Percentiles rank a stretch among this genome's conserved stretches.
These are phyloP conservation scores for Ogataea trehaloabstinens DNA, from an alignment of 805 yeast species.

Conservation along the genomic window DNA sequence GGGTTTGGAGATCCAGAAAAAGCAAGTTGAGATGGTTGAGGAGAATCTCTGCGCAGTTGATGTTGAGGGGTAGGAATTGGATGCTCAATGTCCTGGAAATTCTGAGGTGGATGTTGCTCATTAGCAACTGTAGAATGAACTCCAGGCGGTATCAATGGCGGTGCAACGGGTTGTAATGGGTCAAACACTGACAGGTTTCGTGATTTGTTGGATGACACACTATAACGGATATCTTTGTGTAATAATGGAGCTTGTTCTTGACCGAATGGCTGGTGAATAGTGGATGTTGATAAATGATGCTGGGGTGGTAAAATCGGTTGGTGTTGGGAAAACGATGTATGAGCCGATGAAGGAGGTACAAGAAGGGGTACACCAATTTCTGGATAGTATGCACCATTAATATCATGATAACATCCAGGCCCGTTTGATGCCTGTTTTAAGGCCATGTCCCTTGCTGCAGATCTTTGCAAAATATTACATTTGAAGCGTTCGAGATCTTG, in stretches of 20 bases:
- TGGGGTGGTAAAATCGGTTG: conserved; percentile 27
- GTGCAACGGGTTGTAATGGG: conserved; percentile 28
- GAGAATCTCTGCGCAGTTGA: conserved; percentile 11
- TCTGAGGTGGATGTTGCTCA: conserved; percentile 7
- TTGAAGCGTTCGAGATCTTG: conserved; percentile 27
- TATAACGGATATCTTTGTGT: conserved; percentile 33
- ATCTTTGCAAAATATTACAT: conserved; percentile 29
- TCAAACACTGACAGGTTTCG: conserved; percentile 42
- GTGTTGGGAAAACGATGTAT: conserved; percentile 11
- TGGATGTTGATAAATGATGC: conserved; percentile 27
- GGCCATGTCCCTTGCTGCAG: conserved; percentile 32
- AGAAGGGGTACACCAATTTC: conserved; percentile 7
- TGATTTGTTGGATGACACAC: conserved; percentile 28
- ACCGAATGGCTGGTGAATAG: conserved; percentile 30
- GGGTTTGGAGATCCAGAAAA: conserved; percentile 17
- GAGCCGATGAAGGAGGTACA: conserved; percentile 11
- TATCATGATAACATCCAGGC: conserved; percentile 19
- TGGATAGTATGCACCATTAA: conserved; percentile 9
- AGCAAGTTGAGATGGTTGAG: conserved; percentile 12
- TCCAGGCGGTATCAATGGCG: conserved; percentile 7
- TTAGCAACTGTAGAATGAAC: conserved; percentile 2
- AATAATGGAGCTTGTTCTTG: conserved; percentile 25
- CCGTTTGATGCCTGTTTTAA: conserved; percentile 21
- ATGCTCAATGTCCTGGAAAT: conserved; percentile 11
- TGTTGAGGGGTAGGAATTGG: conserved; percentile 12